A percentile compares a stretch with the other conserved stretches of the same genome.
These are phyloP conservation scores for Talaromyces sp. DNA, from an alignment of 2,329 filamentous ascomycete species.

Conservation along the genomic window DNA sequence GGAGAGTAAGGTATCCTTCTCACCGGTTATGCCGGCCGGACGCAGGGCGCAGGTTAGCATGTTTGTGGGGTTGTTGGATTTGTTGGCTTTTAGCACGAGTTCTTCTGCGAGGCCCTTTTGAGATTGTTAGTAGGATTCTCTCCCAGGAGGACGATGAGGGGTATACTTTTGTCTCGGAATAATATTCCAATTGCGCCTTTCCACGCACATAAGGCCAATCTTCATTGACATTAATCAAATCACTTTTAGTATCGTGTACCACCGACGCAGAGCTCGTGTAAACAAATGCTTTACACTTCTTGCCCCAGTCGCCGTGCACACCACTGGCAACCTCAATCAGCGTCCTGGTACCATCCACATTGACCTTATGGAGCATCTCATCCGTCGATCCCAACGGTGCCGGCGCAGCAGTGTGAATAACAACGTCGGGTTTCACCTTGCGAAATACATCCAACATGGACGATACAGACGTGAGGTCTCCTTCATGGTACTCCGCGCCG, in stretches of 20 bases:
- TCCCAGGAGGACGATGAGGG: not conserved
- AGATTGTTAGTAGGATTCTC: not conserved
- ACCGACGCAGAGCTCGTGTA: constrained; percentile 89
- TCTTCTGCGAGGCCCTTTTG: constrained; percentile 71
- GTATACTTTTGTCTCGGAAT: constrained; percentile 80
- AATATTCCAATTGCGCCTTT: constrained; percentile 68
- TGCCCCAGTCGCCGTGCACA: constrained; percentile 58
- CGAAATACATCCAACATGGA: constrained; percentile 60
- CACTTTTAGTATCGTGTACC: constrained; percentile 71
- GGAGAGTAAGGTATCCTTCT: constrained; percentile 74
- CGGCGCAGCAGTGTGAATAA: constrained; percentile 86
- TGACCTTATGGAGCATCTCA: constrained; percentile 70
- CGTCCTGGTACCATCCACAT: constrained; percentile 77
- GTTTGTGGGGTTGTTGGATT: constrained; percentile 41
- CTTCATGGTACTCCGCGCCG: constrained; percentile 64
- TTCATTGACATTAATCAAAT: constrained; percentile 83
- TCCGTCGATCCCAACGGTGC: constrained; percentile 48
- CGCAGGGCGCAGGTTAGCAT: constrained; percentile 78
- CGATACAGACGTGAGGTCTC: constrained; percentile 66
- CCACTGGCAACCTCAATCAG: constrained; percentile 65
- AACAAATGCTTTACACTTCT: constrained; percentile 64
- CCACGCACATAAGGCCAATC: constrained; percentile 70
- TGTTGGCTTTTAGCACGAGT: constrained; percentile 72
- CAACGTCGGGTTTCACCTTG: constrained; percentile 67
- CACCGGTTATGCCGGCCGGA: constrained; percentile 84